Evolutionary conservation across 306 rosid species (phyloP).

Genomic region (Ochetophila trinervis): DNA sequence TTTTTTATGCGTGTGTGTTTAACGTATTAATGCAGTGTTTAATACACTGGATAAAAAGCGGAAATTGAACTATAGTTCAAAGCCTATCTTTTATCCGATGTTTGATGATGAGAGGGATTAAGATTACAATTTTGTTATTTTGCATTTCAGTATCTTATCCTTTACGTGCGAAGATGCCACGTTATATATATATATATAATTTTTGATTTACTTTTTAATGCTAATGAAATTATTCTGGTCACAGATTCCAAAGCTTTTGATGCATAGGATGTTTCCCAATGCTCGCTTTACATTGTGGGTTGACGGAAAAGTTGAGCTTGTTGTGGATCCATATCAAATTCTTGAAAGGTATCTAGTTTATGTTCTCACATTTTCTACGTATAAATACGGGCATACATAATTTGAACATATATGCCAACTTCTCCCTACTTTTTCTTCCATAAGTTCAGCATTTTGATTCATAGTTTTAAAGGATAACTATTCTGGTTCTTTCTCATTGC

Average conservation of each 20-base stretch:
- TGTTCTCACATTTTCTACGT: not conserved
- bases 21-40: too few species aligned
- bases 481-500: not conserved
- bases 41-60: too few species aligned
- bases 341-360: slow-evolving; percentile 67
- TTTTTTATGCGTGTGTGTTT: too few species aligned
- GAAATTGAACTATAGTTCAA: too few species aligned
- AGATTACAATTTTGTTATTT: slow-evolving; percentile 7
- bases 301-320: slow-evolving; percentile 94
- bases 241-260: slow-evolving; percentile 89
- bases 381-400: too few species aligned
- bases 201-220: slow-evolving; percentile 23
- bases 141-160: not conserved
- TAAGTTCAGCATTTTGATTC: not conserved
- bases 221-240: slow-evolving; percentile 22
- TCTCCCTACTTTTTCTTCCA: not conserved
- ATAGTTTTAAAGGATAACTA: not conserved
- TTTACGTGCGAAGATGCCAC: not conserved
- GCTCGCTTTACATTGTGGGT: slow-evolving; percentile 86
- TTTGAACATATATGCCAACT: not conserved
- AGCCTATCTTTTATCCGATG: too few species aligned
- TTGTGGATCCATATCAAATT: slow-evolving; percentile 82
- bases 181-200: slow-evolving; percentile 7
- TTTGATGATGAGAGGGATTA: too few species aligned
- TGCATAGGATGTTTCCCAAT: slow-evolving; percentile 90